phyloP scores from a whole-genome alignment of 345 rosid genomes.

The Citrus cavaleriei region DNA sequence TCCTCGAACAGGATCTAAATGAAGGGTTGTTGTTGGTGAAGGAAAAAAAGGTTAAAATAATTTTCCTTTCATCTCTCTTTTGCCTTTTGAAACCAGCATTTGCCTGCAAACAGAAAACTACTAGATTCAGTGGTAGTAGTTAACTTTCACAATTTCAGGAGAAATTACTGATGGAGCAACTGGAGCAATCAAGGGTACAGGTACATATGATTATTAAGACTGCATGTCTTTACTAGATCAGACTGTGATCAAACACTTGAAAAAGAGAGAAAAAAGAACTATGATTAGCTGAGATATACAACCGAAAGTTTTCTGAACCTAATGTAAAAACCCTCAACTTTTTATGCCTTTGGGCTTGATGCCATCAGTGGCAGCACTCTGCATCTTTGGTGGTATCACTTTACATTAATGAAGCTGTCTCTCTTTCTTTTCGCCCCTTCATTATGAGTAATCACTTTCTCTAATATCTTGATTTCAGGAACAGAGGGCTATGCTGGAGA shows the following conservation, averaged over 20 bases:
- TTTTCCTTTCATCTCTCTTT: not conserved
- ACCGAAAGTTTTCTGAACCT: not conserved
- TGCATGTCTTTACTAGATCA: slow-evolving; percentile 4
- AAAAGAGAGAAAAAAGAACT: not conserved
- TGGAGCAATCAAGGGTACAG: slow-evolving; percentile 77
- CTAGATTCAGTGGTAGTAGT: not conserved
- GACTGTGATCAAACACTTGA: not conserved
- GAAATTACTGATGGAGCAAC: slow-evolving; percentile 58
- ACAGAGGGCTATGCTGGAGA: slow-evolving; percentile 76
- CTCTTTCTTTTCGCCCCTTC: not conserved
- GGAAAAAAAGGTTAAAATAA: slow-evolving; percentile 62
- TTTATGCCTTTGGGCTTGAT: not conserved
- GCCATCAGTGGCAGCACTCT: not conserved
- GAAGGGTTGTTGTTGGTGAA: slow-evolving; percentile 63
- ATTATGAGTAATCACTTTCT: not conserved
- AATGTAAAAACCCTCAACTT: not conserved
- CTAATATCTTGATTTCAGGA: slow-evolving; percentile 45
- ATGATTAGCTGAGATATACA: not conserved
- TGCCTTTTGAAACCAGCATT: not conserved
- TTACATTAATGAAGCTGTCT: not conserved
- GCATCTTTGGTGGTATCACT: not conserved
- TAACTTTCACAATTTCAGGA: slow-evolving; percentile 50
- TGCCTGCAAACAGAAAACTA: not conserved
- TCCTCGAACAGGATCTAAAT: slow-evolving; percentile 62
- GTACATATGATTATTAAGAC: slow-evolving; percentile 26